Evolutionary conservation across 495 filamentous ascomycete genomes (phyloP).

Genomic region (Penicillium taxi): DNA sequence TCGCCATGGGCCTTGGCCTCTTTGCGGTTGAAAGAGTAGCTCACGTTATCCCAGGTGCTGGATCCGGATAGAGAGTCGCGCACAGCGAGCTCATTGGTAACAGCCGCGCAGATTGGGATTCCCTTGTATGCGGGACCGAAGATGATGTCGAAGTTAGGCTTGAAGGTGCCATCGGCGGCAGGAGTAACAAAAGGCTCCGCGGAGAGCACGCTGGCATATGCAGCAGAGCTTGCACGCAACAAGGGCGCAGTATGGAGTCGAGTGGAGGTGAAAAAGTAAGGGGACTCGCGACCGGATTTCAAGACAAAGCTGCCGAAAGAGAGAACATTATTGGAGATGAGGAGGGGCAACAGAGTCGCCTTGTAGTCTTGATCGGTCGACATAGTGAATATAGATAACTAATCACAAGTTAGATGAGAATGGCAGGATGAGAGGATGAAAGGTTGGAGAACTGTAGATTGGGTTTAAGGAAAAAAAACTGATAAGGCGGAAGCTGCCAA

Average conservation of each 20-base stretch:
- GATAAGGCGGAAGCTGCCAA: slow-evolving; percentile 12
- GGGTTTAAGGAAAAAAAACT: neutral
- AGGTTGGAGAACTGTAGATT: neutral
- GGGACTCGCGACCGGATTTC: slow-evolving; percentile 85
- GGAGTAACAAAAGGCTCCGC: slow-evolving; percentile 35
- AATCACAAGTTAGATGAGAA: neutral
- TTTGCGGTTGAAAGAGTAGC: slow-evolving; percentile 90
- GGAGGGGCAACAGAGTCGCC: slow-evolving; percentile 60
- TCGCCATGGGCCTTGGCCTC: slow-evolving; percentile 93
- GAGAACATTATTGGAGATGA: slow-evolving; percentile 66
- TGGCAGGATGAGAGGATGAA: neutral
- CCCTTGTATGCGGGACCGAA: slow-evolving; percentile 92
- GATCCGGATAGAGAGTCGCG: slow-evolving; percentile 42
- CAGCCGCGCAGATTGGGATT: slow-evolving; percentile 72
- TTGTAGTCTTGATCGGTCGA: slow-evolving; percentile 46
- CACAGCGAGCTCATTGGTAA: slow-evolving; percentile 59
- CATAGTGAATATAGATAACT: slow-evolving; percentile 20
- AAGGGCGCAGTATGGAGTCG: slow-evolving; percentile 72
- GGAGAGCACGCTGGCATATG: slow-evolving; percentile 70
- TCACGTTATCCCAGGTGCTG: slow-evolving; percentile 41
- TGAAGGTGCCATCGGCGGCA: slow-evolving; percentile 24
- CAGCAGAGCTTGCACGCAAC: slow-evolving; percentile 61
- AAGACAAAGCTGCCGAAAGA: slow-evolving; percentile 83
- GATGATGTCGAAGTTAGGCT: slow-evolving; percentile 32
- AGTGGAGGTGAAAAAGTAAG: slow-evolving; percentile 98